These are phyloP conservation scores for Pisolithus microcarpus DNA, from an alignment of 768 basidiomycete genomes.

Conservation along the genomic window DNA sequence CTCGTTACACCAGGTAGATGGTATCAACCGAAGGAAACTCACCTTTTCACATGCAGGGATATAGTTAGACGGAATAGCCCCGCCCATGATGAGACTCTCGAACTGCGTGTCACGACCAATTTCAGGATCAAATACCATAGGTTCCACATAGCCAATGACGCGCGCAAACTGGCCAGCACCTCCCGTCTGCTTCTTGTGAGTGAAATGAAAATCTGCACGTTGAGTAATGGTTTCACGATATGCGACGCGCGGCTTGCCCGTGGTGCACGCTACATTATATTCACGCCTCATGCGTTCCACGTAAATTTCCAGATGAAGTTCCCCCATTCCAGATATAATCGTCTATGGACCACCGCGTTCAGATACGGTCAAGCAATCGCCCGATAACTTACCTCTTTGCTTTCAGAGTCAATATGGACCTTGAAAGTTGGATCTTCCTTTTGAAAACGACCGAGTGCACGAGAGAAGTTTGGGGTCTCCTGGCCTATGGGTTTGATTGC, in stretches of 20 bases:
- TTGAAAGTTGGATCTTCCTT: slow-evolving; percentile 99
- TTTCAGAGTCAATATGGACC: slow-evolving; percentile 90
- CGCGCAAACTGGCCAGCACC: slow-evolving; percentile 96
- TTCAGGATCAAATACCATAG: slow-evolving; percentile 67
- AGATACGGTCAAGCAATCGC: not conserved
- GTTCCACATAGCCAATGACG: slow-evolving; percentile 86
- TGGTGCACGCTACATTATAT: slow-evolving; percentile 88
- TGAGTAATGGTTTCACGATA: slow-evolving; percentile 93
- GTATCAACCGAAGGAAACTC: slow-evolving; percentile 8
- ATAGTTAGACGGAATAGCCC: slow-evolving; percentile 82
- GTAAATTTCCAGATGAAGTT: slow-evolving; percentile 97
- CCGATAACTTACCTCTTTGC: slow-evolving; percentile 66
- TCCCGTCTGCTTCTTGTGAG: slow-evolving; percentile 97
- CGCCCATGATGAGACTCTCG: slow-evolving; percentile 84
- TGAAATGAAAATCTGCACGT: slow-evolving; percentile 76
- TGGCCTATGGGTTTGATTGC: slow-evolving; percentile 86
- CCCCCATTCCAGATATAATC: slow-evolving; percentile 99
- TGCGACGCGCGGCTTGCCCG: slow-evolving; percentile 93
- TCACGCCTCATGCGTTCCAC: slow-evolving; percentile 98
- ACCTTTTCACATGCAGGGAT: slow-evolving; percentile 96
- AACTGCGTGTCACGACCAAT: slow-evolving; percentile 81
- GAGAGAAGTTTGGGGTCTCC: slow-evolving; percentile 94
- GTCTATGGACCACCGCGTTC: slow-evolving; percentile 44
- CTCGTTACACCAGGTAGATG: not conserved
- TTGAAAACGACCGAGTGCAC: slow-evolving; percentile 94